Base-by-base conservation (phyloP, 31 red algal genomes). In the Asparagopsis taxiformis region DNA sequence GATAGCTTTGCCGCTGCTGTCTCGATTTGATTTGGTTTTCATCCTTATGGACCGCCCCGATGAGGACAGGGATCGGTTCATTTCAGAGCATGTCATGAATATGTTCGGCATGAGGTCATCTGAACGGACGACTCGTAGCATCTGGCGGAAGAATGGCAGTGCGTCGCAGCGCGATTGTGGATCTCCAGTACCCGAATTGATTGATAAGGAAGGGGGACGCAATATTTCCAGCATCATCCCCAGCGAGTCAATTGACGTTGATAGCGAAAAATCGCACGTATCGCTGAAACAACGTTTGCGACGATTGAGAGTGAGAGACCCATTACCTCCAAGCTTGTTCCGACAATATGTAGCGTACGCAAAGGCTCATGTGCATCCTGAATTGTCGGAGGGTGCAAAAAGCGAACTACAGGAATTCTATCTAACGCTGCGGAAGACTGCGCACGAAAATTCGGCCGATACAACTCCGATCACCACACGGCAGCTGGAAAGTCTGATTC, bases 21-120 rank as follows among this genome's bases (percentile, higher is more conserved):
- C 95, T 15, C 90, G 95, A 1, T 98, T 98, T 58, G 95, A 98
- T 59, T 51, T 98, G 3, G 81, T 93, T 8, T 98, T 98, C 73
- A 80, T 98, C 31, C 46, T 98, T 46, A 69, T 93, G 75, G 95
- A 98, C 68, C 75, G 75, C 23, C 91, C 95, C 10, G 90, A 98
- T 71, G 59, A 59, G 22, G 58, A 59, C 9, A 70, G 83, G n/a
- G 95, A 98, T 41, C 75, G 75, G 13, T 91, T 77, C 39, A 85
- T 94, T 49, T 93, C 95, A 0, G 90, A 91, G 63, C 91, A 93
- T 72, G 91, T 94, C 20, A 97, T 91, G 87, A 75, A 84, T 48
- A 85, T 81, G 82, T 87, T 94, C 52, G 91, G 91, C 7, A 92
- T 74, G 72, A 66, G 77, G n/a, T 48, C 50, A 19, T 56, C 31